These are phyloP conservation scores for Rhododendron molle DNA, from an alignment of 148 eudicot genomes.

Conservation along the genomic window DNA sequence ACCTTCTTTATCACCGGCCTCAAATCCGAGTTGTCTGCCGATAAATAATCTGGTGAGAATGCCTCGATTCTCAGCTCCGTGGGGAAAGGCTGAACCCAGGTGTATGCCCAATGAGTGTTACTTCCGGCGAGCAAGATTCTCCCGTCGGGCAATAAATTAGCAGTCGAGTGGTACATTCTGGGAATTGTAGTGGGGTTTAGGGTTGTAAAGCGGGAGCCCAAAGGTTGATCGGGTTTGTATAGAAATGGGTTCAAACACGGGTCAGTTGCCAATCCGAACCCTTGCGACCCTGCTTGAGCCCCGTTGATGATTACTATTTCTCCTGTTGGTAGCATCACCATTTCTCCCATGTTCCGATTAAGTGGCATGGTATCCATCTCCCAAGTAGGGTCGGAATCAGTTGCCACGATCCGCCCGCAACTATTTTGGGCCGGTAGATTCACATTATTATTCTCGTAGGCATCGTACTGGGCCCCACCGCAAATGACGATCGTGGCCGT, in stretches of 20 bases:
- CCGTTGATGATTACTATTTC: conserved; percentile 26
- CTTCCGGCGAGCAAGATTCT: conserved; percentile 78
- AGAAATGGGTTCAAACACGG: conserved; percentile 56
- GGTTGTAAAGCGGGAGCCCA: conserved; percentile 40
- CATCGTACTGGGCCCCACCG: too few species aligned
- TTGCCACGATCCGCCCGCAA: conserved; percentile 14
- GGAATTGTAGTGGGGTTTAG: conserved; percentile 47
- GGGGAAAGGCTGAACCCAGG: conserved; percentile 11
- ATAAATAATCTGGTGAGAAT: conserved; percentile 58
- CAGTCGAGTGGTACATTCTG: conserved; percentile 77
- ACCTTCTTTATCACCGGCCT: too few species aligned
- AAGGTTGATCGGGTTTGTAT: conserved; percentile 25
- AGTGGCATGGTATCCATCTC: conserved; percentile 90
- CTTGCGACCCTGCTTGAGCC: conserved; percentile 67
- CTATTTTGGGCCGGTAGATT: too few species aligned
- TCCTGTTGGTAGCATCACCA: conserved; percentile 86
- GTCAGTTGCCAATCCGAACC: conserved; percentile 27
- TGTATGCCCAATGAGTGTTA: conserved; percentile 77
- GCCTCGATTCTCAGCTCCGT: conserved; percentile 41
- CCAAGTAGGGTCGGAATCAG: conserved; percentile 56
- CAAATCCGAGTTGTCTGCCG: not conserved
- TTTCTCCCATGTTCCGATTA: conserved; percentile 80
- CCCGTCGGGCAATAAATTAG: conserved; percentile 59
- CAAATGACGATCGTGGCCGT: too few species aligned
- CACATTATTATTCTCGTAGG: too few species aligned